phyloP scores from a whole-genome alignment of 257 asterid genomes.

The Lycium barbarum region DNA sequence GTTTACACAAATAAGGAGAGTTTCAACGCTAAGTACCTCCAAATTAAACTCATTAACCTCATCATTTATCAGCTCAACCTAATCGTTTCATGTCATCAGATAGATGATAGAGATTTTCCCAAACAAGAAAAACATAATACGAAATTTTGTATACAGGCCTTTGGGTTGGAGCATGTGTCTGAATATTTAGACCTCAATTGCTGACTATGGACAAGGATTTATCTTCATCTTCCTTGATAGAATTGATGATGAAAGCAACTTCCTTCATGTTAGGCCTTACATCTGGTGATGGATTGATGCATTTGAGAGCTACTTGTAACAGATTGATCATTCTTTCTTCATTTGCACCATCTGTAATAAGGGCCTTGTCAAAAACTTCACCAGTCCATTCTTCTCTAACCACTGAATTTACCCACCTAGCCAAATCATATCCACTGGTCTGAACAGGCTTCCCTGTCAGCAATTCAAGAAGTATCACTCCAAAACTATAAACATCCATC shows the following conservation, averaged over 20 bases:
- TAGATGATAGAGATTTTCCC: no score
- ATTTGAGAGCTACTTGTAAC: conserved; percentile 72
- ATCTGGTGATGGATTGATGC: conserved; percentile 50
- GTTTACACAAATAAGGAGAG: neutral
- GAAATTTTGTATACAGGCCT: neutral
- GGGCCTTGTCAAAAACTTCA: conserved; percentile 66
- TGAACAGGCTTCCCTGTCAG: conserved; percentile 70
- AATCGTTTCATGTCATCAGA: neutral
- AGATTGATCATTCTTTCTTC: conserved; percentile 70
- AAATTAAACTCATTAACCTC: neutral
- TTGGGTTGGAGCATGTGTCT: neutral
- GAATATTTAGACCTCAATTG: conserved; percentile 17
- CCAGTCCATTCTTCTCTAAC: conserved; percentile 82
- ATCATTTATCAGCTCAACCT: neutral
- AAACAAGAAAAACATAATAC: neutral
- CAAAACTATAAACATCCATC: conserved; percentile 58
- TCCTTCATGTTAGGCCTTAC: conserved; percentile 60
- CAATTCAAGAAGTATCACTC: conserved; percentile 70
- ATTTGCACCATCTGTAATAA: conserved; percentile 57
- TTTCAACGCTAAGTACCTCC: neutral
- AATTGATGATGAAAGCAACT: conserved; percentile 53
- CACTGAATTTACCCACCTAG: conserved; percentile 70
- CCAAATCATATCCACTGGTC: conserved; percentile 59
- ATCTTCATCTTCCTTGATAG: conserved; percentile 62
- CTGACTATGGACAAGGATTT: conserved; percentile 38